A percentile compares a stretch with the other conserved stretches of the same genome.
Evolutionary conservation across 1,284 basidiomycete species (phyloP).

Genomic region (Melampsora larici-populina): DNA sequence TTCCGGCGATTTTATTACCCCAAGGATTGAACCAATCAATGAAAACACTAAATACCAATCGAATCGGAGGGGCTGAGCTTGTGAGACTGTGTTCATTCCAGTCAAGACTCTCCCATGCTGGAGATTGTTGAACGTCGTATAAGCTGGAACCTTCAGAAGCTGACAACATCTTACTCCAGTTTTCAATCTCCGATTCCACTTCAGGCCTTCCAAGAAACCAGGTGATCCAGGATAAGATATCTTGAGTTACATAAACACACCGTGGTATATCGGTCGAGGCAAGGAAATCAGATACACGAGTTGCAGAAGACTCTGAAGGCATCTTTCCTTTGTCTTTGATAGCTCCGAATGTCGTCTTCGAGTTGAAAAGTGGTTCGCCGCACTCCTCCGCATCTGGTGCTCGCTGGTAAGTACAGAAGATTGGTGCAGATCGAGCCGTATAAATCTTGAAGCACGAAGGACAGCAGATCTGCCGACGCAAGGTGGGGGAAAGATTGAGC

Average conservation of each 20-base stretch:
- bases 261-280: background rate
- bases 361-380: background rate
- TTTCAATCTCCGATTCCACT: background rate
- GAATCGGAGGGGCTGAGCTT: no score
- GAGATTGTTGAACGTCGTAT: slow-evolving; percentile 12
- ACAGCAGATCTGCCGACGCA: background rate
- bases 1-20: slow-evolving; percentile 13
- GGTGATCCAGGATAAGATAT: background rate
- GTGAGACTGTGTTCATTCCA: background rate
- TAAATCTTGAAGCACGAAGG: slow-evolving; percentile 7
- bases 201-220: background rate
- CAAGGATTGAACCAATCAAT: slow-evolving; percentile 29
- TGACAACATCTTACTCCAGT: background rate
- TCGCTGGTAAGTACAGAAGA: background rate
- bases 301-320: background rate
- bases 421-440: background rate
- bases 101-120: background rate
- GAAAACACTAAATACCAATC: slow-evolving; percentile 14
- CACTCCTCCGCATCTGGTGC: background rate
- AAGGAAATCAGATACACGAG: background rate
- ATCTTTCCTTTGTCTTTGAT: slow-evolving; percentile 2
- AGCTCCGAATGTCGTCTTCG: background rate
- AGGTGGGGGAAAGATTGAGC: background rate
- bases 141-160: background rate
- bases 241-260: slow-evolving; percentile 1